Evolutionary conservation across 2,329 filamentous ascomycete species (phyloP), one percentile per base, ranked within the genome.

Genomic region (Pseudogymnoascus sp.): DNA sequence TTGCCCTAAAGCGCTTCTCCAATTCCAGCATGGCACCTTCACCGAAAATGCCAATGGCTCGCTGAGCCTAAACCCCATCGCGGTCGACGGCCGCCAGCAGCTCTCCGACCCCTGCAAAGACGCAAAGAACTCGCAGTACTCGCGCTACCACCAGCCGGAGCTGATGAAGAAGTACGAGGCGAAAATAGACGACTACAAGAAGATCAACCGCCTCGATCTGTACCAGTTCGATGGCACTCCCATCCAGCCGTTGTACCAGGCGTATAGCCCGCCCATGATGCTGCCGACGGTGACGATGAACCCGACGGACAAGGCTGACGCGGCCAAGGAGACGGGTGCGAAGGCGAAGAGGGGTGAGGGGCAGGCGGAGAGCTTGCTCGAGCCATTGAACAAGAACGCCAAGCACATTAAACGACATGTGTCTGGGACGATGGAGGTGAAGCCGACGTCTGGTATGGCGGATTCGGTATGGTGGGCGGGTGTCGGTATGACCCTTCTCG

Each of bases 1-100:
- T 65, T 90, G 88, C 69, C 83, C 86, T 1, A 78, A 80, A 62
- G 85, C 82, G 7, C 81, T 90, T 59, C 84, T 90, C 78, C 87
- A 90, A 75, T 91, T 84, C 81, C 88, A 91, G 72, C 88, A 91
- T 71, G 88, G 88, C 43, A 84, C 74, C 62, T 89, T 84, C 72
- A 76, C 77, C 4, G 76, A 85, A 67, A 76, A 79, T 46, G 69
- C 76, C 19, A 82, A 89, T 69, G 84, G 85, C 43, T 85, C 82
- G 4, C 74, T 91, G 24, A 74, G 74, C 5, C 75, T 90, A 60
- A 80, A 75, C 5, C 88, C 88, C 4, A 84, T 89, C 68, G 78
- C 77, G 19, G 82, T 85, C 2, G 88, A 91, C 71, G 88, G 88
- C 16, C 80, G 88, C 63, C 86, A 90, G 75, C 74, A 90, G 26